Evolutionary conservation across 345 rosid species (phyloP).

Genomic region (Citrus glauca): DNA sequence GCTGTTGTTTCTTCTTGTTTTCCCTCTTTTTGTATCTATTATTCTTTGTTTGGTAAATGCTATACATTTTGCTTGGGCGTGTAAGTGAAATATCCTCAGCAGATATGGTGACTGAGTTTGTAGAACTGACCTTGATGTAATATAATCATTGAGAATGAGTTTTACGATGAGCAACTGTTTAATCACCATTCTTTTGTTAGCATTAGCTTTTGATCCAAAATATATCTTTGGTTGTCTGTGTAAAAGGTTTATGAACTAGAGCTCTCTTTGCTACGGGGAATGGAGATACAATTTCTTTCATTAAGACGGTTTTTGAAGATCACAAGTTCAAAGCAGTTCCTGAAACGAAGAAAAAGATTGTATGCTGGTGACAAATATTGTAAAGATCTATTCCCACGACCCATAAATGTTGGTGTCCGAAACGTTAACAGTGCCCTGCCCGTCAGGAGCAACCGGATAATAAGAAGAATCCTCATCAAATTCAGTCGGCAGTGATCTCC

Average conservation of each 20-base stretch:
- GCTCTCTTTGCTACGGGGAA: too few relatives aligned
- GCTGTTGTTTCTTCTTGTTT: constrained; percentile 1
- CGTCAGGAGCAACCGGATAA: constrained; percentile 14
- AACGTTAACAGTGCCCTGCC: constrained; percentile 9
- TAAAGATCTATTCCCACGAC: constrained; percentile 13
- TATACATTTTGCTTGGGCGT: constrained; percentile 25
- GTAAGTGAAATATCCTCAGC: constrained; percentile 16
- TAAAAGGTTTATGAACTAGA: too few relatives aligned
- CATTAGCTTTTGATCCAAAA: neutral
- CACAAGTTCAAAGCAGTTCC: too few relatives aligned
- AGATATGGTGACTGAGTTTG: constrained; percentile 16
- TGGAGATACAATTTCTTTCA: neutral
- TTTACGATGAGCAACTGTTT: neutral
- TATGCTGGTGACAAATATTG: neutral
- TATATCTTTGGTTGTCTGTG: too few relatives aligned
- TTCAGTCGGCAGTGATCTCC: constrained; percentile 54
- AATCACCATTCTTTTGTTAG: neutral
- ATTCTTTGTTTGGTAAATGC: constrained; percentile 28
- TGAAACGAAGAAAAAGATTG: too few relatives aligned
- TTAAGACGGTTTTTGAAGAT: too few relatives aligned
- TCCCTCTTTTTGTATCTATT: constrained; percentile 32
- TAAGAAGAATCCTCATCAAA: constrained; percentile 39
- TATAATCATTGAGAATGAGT: constrained; percentile 19
- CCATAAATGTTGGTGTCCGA: neutral
- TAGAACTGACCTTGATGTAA: constrained; percentile 28